A percentile compares a stretch with the other conserved stretches of the same genome.
Conservation (phyloP, 2,329 filamentous ascomycete species). For the Aspergillus floridensis region DNA sequence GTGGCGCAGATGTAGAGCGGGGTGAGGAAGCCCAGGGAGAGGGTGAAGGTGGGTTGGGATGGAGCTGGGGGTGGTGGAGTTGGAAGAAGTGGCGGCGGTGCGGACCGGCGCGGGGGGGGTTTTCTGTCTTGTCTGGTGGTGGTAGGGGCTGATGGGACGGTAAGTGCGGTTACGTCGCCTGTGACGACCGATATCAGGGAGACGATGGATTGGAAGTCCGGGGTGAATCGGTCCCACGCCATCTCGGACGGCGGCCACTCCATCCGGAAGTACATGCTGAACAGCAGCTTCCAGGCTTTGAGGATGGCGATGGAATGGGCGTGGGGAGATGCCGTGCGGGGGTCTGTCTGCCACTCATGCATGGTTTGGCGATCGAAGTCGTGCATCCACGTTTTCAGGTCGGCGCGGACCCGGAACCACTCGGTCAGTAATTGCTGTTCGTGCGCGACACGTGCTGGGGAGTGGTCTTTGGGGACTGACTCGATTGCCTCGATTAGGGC, state of each 20-base stretch:
- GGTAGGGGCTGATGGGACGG: not conserved
- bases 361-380: not conserved
- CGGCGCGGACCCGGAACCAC: not conserved
- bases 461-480: not conserved
- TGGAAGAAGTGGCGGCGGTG: no score
- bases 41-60: not conserved
- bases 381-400: not conserved
- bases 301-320: not conserved
- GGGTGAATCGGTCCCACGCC: not conserved
- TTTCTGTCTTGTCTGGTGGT: no score
- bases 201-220: not conserved
- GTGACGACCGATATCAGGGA: not conserved
- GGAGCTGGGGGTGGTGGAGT: not conserved
- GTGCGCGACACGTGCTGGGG: not conserved
- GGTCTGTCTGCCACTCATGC: not conserved
- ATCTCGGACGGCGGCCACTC: not conserved
- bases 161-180: not conserved
- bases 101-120: no score
- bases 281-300: not conserved
- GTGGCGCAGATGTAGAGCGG: slow-evolving; percentile 11
- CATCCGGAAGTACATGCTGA: not conserved
- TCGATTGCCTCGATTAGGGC: not conserved
- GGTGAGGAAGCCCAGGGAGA: slow-evolving; percentile 10
- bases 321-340: not conserved
- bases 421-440: not conserved